Evolutionary conservation across 176 grass and related monocot genomes (phyloP), one percentile per base, ranked within the genome.

Genomic region (Pontederia paniculata): DNA sequence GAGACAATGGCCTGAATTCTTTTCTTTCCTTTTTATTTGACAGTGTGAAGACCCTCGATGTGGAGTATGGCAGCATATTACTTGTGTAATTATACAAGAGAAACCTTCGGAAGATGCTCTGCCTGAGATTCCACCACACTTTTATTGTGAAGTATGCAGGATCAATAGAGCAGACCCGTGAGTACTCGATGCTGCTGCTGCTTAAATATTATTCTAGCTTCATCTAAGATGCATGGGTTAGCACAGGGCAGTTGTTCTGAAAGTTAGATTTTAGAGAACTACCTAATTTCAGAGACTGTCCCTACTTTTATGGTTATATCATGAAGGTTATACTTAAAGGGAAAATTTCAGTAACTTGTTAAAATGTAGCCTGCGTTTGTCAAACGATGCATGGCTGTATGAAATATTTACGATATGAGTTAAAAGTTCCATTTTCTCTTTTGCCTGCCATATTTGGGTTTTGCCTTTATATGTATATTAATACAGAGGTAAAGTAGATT

Each of bases 71-170:
- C 90, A 95, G 67, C 85, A 95, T 73, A 70, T 74, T 58, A 47
- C 58, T 43, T 95, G 90, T 67, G 85, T 95, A 44, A 78, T 86
- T 73, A 72, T 95, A 62, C 59, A 76, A 0, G 90, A 89, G 65
- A 95, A 89, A 50, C 58, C 76, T 67, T 52, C 23, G 42, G 79
- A 78, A 31, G 63, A 50, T 53, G 57, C 50, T 81, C 20, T 65
- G 73, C 76, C 73, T 67, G 81, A 77, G 50, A 22, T 83, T 70
- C 78, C 78, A 44, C 55, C 76, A 44, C 25, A 55, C 45, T 95
- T 95, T 53, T 86, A 89, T 74, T 95, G 90, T 70, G 79, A 95
- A 52, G 66, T 78, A 63, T 89, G 90, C 50, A 82, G 90, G 80
- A 68, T 95, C 65, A 84, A 65, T 58, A 83, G 79, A 77, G 85